phyloP scores from a whole-genome alignment of 805 yeast species.

The Ogataea kodamae region DNA sequence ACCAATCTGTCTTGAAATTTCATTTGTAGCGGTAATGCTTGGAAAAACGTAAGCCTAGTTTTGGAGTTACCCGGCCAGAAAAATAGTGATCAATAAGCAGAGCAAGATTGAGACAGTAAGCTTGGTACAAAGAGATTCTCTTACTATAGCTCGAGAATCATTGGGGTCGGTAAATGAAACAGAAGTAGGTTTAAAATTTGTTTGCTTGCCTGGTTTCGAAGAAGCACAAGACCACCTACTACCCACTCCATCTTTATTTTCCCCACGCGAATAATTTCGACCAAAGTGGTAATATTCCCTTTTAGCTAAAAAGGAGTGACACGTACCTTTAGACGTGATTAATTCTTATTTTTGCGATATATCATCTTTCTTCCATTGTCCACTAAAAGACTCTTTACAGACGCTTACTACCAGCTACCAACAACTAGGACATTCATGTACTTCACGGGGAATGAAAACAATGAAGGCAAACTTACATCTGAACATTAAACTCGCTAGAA shows the following conservation, averaged over 20 bases:
- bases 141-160: too few relatives aligned
- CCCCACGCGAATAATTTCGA: constrained; percentile 6
- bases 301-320: constrained; percentile 10
- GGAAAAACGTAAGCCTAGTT: too few relatives aligned
- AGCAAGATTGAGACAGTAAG: too few relatives aligned
- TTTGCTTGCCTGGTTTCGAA: too few relatives aligned
- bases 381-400: constrained; percentile 8
- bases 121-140: too few relatives aligned
- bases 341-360: constrained; percentile 7
- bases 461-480: constrained; percentile 28
- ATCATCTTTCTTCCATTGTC: constrained; percentile 12
- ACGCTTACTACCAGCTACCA: constrained; percentile 6
- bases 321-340: constrained; percentile 9
- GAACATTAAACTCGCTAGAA: constrained; percentile 20
- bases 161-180: too few relatives aligned
- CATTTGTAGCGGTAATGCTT: too few relatives aligned
- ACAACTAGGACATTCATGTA: constrained; percentile 5
- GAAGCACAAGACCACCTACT: too few relatives aligned
- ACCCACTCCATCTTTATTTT: neutral
- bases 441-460: constrained; percentile 21
- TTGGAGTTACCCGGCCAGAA: constrained; percentile 8
- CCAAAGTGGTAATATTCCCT: constrained; percentile 12
- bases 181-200: too few relatives aligned
- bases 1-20: too few relatives aligned
- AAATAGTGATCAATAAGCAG: too few relatives aligned